Percentiles rank a stretch among this genome's conserved stretches.
Conservation (phyloP, 2,329 filamentous ascomycete genomes). For the Sclerotinia trifoliorum region DNA sequence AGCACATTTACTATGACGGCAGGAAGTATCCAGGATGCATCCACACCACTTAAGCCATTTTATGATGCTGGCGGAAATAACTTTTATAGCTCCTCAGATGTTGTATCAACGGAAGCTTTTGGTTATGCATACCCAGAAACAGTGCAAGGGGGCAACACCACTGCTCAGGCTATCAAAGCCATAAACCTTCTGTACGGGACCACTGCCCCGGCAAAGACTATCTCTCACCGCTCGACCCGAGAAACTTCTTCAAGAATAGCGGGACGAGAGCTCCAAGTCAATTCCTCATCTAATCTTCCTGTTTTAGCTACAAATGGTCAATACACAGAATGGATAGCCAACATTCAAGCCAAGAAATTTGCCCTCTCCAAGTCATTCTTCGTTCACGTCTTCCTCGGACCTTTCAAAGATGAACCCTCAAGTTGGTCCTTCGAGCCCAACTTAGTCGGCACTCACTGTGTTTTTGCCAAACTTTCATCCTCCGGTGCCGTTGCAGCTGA, state of each 20-base stretch:
- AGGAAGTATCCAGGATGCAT: constrained; percentile 31
- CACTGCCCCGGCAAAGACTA: background rate
- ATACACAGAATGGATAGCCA: constrained; percentile 62
- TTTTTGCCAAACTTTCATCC: constrained; percentile 41
- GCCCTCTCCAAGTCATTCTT: constrained; percentile 61
- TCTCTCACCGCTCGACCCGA: background rate
- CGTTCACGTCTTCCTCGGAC: constrained; percentile 67
- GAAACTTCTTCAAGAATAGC: background rate
- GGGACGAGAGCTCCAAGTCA: constrained; percentile 7
- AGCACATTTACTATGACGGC: constrained; percentile 39
- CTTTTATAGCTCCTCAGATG: constrained; percentile 44
- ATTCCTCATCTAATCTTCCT: constrained; percentile 8
- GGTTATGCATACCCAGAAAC: constrained; percentile 39
- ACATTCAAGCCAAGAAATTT: constrained; percentile 60
- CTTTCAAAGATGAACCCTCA: constrained; percentile 29
- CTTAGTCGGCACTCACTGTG: constrained; percentile 36
- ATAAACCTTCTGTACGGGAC: constrained; percentile 53
- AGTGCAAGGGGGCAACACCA: constrained; percentile 53
- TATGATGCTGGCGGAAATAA: constrained; percentile 42
- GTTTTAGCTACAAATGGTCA: constrained; percentile 24
- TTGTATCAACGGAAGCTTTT: constrained; percentile 29
- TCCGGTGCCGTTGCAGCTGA: constrained; percentile 20
- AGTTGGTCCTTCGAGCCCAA: constrained; percentile 37
- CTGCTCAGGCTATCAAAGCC: constrained; percentile 59
- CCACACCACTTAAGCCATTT: constrained; percentile 42